Evolutionary conservation across 176 grass and related monocot genomes (phyloP).

Genomic region (Avena insularis): DNA sequence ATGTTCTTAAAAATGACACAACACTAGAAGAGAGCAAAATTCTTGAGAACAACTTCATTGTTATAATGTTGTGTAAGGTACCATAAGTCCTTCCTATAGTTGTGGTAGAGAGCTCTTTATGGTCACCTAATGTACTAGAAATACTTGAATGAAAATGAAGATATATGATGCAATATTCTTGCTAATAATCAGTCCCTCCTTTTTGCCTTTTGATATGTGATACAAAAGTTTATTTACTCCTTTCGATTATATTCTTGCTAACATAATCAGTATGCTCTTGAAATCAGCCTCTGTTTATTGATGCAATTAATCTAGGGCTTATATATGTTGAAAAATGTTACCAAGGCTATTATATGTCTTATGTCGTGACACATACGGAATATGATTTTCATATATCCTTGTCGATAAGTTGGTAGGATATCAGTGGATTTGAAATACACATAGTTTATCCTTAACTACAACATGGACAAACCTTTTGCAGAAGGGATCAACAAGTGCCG

Average conservation of each 20-base stretch:
- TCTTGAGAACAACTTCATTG: constrained; percentile 73
- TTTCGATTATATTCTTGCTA: not conserved
- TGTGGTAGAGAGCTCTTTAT: constrained; percentile 8
- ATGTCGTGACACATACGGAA: not conserved
- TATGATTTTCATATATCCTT: not conserved
- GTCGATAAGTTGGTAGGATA: not conserved
- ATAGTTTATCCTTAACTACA: not conserved
- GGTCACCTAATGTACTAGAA: not conserved
- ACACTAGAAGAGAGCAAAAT: constrained; percentile 82
- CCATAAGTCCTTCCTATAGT: not conserved
- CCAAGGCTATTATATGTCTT: not conserved
- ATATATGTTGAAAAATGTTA: not conserved
- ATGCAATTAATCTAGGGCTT: not conserved
- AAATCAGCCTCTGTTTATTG: not conserved
- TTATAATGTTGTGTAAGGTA: constrained; percentile 89
- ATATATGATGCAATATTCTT: not conserved
- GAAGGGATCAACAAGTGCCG: constrained; percentile 68
- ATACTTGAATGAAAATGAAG: not conserved
- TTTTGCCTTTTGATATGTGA: not conserved
- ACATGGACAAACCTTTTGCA: constrained; percentile 43
- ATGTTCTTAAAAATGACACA: constrained; percentile 72
- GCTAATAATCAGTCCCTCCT: not conserved
- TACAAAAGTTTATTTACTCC: not conserved
- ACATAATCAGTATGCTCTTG: not conserved
- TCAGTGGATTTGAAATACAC: not conserved